Percentiles rank a stretch among this genome's conserved stretches.
phyloP scores from a whole-genome alignment of 768 basidiomycete species.

The Trametes elegans region DNA sequence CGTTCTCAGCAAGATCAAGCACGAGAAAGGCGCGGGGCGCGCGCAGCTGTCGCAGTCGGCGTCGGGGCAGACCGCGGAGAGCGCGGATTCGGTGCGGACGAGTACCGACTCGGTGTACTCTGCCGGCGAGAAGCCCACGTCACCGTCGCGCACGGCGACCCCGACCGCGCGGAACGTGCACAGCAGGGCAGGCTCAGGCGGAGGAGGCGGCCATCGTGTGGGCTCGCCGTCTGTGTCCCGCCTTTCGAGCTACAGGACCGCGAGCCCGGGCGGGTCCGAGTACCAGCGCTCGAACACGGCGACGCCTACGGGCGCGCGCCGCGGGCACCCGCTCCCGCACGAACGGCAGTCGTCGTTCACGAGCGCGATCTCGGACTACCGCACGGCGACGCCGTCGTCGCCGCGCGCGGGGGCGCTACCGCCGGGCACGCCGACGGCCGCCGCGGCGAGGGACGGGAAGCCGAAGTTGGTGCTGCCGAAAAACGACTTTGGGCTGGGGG shows the following conservation, averaged over 20 bases:
- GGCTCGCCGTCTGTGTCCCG: constrained; percentile 28
- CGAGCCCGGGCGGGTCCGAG: constrained; percentile 28
- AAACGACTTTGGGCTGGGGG: constrained; percentile 82
- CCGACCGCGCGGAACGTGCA: constrained; percentile 19
- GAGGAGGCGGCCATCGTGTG: constrained; percentile 19
- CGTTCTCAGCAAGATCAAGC: constrained; percentile 74
- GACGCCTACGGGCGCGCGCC: constrained; percentile 36
- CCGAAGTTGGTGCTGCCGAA: constrained; percentile 51
- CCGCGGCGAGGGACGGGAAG: constrained; percentile 1
- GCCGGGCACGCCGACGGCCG: constrained; percentile 5
- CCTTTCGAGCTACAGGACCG: constrained; percentile 29
- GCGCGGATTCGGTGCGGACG: constrained; percentile 29
- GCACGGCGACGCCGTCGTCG: constrained; percentile 23
- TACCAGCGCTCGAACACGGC: constrained; percentile 27
- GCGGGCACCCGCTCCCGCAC: constrained; percentile 15
- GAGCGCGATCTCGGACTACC: constrained; percentile 69
- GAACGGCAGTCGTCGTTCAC: constrained; percentile 70
- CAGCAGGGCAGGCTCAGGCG: constrained; percentile 18
- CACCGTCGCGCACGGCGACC: constrained; percentile 36
- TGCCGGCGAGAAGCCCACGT: constrained; percentile 20
- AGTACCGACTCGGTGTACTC: constrained; percentile 59
- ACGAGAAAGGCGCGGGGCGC: constrained; percentile 45
- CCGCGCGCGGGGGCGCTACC: too few relatives aligned
- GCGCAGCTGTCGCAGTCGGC: constrained; percentile 20
- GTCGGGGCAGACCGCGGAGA: constrained; percentile 25